Evolutionary conservation across 2,329 filamentous ascomycete species (phyloP).

Genomic region (Calonectria fujianensis): DNA sequence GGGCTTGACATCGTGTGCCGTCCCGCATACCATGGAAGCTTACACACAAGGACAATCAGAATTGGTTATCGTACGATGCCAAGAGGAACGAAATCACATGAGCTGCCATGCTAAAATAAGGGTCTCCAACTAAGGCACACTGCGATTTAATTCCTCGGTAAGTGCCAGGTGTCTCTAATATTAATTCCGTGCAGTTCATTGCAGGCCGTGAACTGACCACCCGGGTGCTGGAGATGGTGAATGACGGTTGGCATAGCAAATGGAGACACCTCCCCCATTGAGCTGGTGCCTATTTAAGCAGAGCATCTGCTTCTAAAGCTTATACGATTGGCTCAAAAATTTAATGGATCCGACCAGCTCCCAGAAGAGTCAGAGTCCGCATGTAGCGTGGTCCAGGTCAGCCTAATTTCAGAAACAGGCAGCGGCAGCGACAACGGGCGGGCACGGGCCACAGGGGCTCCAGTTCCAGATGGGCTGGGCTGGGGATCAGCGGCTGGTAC

Average conservation of each 20-base stretch:
- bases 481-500: slow-evolving; percentile 11
- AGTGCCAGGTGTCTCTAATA: too few species aligned
- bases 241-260: background rate
- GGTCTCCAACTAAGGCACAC: too few species aligned
- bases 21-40: too few species aligned
- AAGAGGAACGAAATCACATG: too few species aligned
- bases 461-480: background rate
- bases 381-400: background rate
- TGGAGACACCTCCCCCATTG: background rate
- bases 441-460: background rate
- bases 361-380: background rate
- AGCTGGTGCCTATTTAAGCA: background rate
- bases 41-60: too few species aligned
- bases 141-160: too few species aligned
- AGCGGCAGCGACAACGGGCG: background rate
- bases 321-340: background rate
- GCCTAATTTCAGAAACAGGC: slow-evolving; percentile 3
- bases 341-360: background rate
- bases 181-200: background rate
- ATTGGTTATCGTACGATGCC: too few species aligned
- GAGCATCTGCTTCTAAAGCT: background rate
- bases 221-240: background rate
- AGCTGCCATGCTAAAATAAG: too few species aligned
- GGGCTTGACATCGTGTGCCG: too few species aligned
- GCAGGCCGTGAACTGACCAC: background rate